A percentile compares a stretch with the other conserved stretches of the same genome.
Conservation (phyloP, 1,139 yeast species). For the Kodamaea alishanica region DNA sequence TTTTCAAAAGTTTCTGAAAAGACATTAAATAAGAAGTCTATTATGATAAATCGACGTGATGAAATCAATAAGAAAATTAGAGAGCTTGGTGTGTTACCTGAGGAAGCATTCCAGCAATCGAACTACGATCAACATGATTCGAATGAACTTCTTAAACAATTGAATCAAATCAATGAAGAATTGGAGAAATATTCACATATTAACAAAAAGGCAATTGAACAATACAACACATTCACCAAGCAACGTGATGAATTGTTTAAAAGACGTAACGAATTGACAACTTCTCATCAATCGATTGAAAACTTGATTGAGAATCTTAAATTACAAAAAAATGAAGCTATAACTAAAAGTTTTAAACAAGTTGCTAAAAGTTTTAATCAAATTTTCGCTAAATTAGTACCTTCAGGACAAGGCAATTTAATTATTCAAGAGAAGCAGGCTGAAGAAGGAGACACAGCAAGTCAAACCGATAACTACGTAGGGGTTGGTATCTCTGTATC, state of each 20-base stretch:
- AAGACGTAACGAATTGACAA: constrained; percentile 67
- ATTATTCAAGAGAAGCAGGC: constrained; percentile 52
- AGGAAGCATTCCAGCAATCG: constrained; percentile 60
- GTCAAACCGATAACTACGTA: constrained; percentile 54
- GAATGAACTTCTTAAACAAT: constrained; percentile 50
- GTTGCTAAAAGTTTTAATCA: constrained; percentile 72
- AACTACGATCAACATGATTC: constrained; percentile 46
- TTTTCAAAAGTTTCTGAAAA: constrained; percentile 66
- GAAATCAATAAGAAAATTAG: constrained; percentile 72
- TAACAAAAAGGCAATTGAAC: constrained; percentile 88
- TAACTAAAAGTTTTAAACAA: constrained; percentile 69
- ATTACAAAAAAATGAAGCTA: constrained; percentile 79
- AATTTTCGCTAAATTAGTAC: constrained; percentile 77
- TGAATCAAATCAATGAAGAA: constrained; percentile 55
- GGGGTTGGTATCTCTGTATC: constrained; percentile 91
- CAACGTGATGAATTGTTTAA: constrained; percentile 65
- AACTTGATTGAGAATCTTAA: constrained; percentile 69
- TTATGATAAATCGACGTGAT: constrained; percentile 60
- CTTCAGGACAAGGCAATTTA: constrained; percentile 74
- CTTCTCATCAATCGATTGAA: constrained; percentile 70
- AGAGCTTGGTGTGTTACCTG: constrained; percentile 84
- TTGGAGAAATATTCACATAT: constrained; percentile 70
- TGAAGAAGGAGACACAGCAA: constrained; percentile 18
- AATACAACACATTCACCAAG: constrained; percentile 66
- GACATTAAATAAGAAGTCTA: constrained; percentile 59